Percentiles rank a stretch among this genome's conserved stretches.
phyloP scores from a whole-genome alignment of 331 rosid species.

The Spiraea crenata region DNA sequence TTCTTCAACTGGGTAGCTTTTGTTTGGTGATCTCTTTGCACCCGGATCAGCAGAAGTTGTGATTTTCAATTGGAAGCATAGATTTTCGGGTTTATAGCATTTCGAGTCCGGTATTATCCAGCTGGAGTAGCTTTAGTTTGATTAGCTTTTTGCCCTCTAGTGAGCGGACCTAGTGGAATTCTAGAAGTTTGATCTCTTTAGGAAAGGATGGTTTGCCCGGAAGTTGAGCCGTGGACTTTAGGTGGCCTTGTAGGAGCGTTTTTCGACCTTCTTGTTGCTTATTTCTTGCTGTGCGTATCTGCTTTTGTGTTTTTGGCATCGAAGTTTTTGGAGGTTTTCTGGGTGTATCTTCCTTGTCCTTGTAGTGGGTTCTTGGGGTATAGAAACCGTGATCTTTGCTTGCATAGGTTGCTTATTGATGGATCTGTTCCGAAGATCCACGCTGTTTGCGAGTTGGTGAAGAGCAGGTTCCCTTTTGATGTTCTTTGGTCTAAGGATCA shows the following conservation, averaged over 20 bases:
- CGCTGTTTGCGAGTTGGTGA: slow-evolving; percentile 42
- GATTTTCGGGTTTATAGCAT: background rate
- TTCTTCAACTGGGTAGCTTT: slow-evolving; percentile 1
- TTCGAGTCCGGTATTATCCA: background rate
- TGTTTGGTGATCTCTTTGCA: slow-evolving; percentile 6
- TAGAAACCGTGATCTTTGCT: slow-evolving; percentile 49
- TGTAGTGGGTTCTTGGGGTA: slow-evolving; percentile 72
- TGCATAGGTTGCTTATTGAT: slow-evolving; percentile 46
- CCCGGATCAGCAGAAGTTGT: background rate
- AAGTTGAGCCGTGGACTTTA: slow-evolving; percentile 68
- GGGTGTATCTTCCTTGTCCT: slow-evolving; percentile 72
- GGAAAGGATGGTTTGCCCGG: slow-evolving; percentile 45
- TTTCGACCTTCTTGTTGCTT: slow-evolving; percentile 61
- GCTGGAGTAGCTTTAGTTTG: slow-evolving; percentile 2
- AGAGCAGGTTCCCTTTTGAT: slow-evolving; percentile 66
- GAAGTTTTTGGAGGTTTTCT: slow-evolving; percentile 39
- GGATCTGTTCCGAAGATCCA: slow-evolving; percentile 56
- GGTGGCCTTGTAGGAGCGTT: slow-evolving; percentile 63
- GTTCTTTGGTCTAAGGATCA: slow-evolving; percentile 43
- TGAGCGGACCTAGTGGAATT: background rate
- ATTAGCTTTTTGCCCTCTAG: background rate
- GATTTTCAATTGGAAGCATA: slow-evolving; percentile 18
- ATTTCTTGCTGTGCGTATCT: slow-evolving; percentile 63
- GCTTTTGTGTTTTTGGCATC: slow-evolving; percentile 48
- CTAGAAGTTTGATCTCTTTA: slow-evolving; percentile 33